Percentiles rank a stretch among this genome's conserved stretches.
Conservation (phyloP, 805 yeast species). For the Yarrowia sp. region DNA sequence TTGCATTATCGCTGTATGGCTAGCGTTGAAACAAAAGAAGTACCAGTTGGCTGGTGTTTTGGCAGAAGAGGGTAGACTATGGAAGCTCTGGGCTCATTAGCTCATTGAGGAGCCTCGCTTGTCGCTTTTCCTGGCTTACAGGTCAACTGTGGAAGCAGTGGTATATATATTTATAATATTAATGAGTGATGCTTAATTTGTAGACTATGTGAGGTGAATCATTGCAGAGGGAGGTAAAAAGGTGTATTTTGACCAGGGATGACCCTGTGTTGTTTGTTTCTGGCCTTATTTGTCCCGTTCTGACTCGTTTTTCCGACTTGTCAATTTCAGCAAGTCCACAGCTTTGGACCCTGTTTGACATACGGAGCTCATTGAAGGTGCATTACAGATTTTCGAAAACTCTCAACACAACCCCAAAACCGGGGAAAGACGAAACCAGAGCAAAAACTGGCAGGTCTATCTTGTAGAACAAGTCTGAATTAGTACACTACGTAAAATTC, state of each 20-base stretch:
- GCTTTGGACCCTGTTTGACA: background rate
- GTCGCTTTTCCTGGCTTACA: no score
- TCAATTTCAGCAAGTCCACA: no score
- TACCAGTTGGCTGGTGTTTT: background rate
- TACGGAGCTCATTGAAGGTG: slow-evolving; percentile 31
- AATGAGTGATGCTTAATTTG: background rate
- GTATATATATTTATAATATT: background rate
- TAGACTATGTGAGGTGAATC: background rate
- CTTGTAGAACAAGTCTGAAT: background rate
- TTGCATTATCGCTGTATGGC: slow-evolving; percentile 37
- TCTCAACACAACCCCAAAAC: background rate
- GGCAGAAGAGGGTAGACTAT: background rate
- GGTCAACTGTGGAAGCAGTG: slow-evolving; percentile 1
- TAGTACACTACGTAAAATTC: background rate
- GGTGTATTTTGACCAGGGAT: no score
- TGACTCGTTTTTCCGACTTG: background rate
- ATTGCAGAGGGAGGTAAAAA: background rate
- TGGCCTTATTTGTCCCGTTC: background rate
- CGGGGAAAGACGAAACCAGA: background rate
- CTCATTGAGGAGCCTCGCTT: no score
- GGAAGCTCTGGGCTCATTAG: no score
- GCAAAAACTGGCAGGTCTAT: no score
- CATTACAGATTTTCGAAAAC: slow-evolving; percentile 5
- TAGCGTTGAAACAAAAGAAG: background rate
- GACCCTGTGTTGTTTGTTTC: no score